These are phyloP conservation scores for Phalaenopsis aphrodite DNA, from an alignment of 106 monocot species.

Conservation along the genomic window DNA sequence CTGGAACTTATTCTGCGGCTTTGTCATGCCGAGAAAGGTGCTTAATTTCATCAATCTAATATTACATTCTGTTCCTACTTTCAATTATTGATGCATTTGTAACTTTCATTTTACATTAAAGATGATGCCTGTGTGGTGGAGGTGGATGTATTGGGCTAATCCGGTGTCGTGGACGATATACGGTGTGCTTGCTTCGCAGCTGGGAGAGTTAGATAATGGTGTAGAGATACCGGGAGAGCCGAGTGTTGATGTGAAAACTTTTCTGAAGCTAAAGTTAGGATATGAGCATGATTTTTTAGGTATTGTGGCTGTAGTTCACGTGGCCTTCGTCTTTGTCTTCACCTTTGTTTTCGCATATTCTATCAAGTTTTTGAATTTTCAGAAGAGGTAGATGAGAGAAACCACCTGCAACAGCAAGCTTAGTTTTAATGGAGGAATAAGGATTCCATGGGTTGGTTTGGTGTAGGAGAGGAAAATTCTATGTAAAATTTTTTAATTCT, in stretches of 20 bases:
- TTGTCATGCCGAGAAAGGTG: conserved; percentile 57
- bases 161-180: conserved; percentile 78
- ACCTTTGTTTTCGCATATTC: conserved; percentile 50
- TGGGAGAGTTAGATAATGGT: conserved; percentile 32
- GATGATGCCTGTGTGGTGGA: conserved; percentile 82
- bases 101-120: background rate
- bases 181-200: conserved; percentile 54
- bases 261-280: conserved; percentile 38
- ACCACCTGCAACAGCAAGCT: no score
- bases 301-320: conserved; percentile 39
- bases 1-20: conserved; percentile 90
- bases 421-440: no score
- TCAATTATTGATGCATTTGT: no score
- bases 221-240: conserved; percentile 40
- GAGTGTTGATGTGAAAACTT: conserved; percentile 31
- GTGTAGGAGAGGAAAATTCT: no score
- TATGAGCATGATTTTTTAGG: conserved; percentile 47
- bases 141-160: conserved; percentile 85
- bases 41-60: background rate
- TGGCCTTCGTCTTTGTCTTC: conserved; percentile 56
- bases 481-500: no score
- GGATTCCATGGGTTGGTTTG: no score
- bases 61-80: no score
- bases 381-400: conserved; percentile 33
- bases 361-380: conserved; percentile 76